phyloP scores from a whole-genome alignment of 495 filamentous ascomycete species.

The Penicillium subrubescens region DNA sequence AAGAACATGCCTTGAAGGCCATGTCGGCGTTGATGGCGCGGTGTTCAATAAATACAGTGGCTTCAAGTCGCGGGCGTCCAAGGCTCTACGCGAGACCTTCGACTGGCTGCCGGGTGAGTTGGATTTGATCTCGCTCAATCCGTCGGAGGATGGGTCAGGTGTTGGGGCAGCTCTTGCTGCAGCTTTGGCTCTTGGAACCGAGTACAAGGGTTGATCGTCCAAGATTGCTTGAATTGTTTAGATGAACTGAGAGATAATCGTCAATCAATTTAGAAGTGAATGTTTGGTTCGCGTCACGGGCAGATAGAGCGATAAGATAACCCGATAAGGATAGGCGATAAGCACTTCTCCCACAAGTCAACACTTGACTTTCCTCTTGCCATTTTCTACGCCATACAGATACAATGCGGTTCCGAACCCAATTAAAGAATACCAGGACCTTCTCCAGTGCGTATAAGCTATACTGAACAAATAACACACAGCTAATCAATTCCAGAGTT shows the following conservation, averaged over 20 bases:
- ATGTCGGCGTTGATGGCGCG: conserved; percentile 90
- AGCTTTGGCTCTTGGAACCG: conserved; percentile 21
- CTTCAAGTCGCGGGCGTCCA: conserved; percentile 79
- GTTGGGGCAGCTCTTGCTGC: conserved; percentile 37
- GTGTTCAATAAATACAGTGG: conserved; percentile 94
- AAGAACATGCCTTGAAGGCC: conserved; percentile 76
- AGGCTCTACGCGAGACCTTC: conserved; percentile 63
- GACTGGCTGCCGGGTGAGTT: conserved; percentile 27
- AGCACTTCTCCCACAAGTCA: conserved; percentile 21
- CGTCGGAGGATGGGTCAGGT: conserved; percentile 36
- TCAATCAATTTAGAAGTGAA: neutral
- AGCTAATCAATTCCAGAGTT: conserved; percentile 60
- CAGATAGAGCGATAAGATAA: conserved; percentile 2
- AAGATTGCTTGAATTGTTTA: conserved; percentile 1
- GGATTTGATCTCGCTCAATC: conserved; percentile 30
- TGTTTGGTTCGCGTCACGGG: conserved; percentile 1
- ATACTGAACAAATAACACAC: neutral
- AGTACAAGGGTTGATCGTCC: neutral
- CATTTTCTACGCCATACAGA: neutral
- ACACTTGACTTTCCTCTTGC: neutral
- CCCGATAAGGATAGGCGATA: conserved; percentile 23
- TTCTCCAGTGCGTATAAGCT: conserved; percentile 69
- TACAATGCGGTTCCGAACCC: conserved; percentile 78
- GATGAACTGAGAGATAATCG: neutral
- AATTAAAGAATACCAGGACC: conserved; percentile 76